phyloP scores from a whole-genome alignment of 345 rosid species.

The Eucalyptus brandiana region DNA sequence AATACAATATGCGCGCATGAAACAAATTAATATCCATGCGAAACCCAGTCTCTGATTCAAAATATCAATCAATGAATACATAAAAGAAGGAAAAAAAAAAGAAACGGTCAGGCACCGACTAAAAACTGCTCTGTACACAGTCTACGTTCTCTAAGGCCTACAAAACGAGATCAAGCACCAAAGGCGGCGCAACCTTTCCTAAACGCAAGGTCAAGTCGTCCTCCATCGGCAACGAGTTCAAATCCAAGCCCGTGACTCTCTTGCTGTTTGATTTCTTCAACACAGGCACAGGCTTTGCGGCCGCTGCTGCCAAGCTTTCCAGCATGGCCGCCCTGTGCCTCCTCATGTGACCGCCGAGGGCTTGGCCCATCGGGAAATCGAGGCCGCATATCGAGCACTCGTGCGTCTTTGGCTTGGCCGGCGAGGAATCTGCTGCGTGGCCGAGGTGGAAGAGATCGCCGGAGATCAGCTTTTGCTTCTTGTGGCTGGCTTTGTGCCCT shows the following conservation, averaged over 20 bases:
- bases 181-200: constrained; percentile 16
- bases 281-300: constrained; percentile 11
- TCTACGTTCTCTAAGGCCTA: background rate
- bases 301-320: background rate
- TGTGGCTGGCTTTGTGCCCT: constrained; percentile 91
- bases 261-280: constrained; percentile 53
- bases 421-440: background rate
- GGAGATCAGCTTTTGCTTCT: constrained; percentile 25
- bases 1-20: background rate
- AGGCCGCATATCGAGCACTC: constrained; percentile 83
- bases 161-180: background rate
- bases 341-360: constrained; percentile 96
- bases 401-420: constrained; percentile 50
- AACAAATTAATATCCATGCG: background rate
- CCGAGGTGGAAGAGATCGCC: background rate
- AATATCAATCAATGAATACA: background rate
- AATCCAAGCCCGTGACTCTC: constrained; percentile 46
- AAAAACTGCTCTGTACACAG: background rate
- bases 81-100: background rate
- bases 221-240: constrained; percentile 54
- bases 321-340: constrained; percentile 31
- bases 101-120: background rate
- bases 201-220: constrained; percentile 46
- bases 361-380: constrained; percentile 79
- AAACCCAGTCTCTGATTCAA: background rate